Evolutionary conservation across 805 yeast species (phyloP), one percentile per base, ranked within the genome.

Genomic region (Wickerhamomyces bisporus): DNA sequence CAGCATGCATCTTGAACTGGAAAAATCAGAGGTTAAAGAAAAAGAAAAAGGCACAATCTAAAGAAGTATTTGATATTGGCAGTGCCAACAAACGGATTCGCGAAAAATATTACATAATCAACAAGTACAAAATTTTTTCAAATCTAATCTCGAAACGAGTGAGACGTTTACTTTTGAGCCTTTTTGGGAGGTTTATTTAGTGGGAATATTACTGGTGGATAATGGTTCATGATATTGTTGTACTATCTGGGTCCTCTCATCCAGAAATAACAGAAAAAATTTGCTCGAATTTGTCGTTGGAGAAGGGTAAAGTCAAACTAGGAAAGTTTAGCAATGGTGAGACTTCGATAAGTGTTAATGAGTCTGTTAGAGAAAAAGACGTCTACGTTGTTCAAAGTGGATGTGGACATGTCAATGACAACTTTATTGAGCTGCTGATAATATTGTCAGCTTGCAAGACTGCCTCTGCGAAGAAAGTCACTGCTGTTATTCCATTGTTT

Each of bases 401-500:
- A 2, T 83, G 94, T 20, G 83, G 89, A 10, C 74, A 82, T 35
- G 63, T 79, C 40, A 93, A 93, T 57, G 98, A 93, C 56, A 91
- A 86, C 57, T 86, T 93, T 43, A 86, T 93, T 94, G 99, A 93
- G 65, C 68, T 93, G 48, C 70, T 93, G 56, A 91, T 94, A 45
- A 74, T 93, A 51, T 84, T 93, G 30, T 79, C 93, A 32, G 98
- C 98, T 38, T 91, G 98, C 64, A 81, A 91, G 51, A 96, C 97
- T 37, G 99, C 98, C 3, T 85, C 96, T 16, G 99, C 99, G 17
- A 83, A 86, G 49, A 86, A 87, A 58, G 89, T 93, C 58, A 93
- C 75, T 17, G 97, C 97, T 11, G 98, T 93, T 23, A 80, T 93
- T 60, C 98, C 99, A 4, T 70, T 88, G 43, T 93, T 93, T 62